A percentile compares a stretch with the other conserved stretches of the same genome.
Conservation (phyloP, 1,139 yeast species). For the Taphrina pruni region DNA sequence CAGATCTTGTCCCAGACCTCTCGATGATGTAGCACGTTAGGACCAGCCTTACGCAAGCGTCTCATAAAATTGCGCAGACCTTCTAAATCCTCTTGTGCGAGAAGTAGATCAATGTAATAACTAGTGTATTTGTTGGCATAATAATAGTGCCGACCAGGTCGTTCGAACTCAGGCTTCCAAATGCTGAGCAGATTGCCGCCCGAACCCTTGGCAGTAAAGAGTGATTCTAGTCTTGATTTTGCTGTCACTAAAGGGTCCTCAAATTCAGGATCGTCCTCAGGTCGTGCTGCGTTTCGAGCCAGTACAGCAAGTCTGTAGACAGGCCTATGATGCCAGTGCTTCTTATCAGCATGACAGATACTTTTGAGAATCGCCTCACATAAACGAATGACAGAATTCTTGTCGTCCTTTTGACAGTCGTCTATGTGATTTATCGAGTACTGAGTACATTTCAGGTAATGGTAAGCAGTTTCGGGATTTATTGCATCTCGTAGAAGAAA, state of each 20-base stretch:
- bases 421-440: slow-evolving; percentile 33
- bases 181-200: slow-evolving; percentile 75
- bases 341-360: slow-evolving; percentile 68
- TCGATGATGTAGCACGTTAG: slow-evolving; percentile 70
- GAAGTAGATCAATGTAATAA: slow-evolving; percentile 66
- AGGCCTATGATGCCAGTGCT: slow-evolving; percentile 92
- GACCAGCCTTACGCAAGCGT: slow-evolving; percentile 73
- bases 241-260: slow-evolving; percentile 56
- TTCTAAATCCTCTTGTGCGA: slow-evolving; percentile 62
- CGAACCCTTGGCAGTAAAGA: slow-evolving; percentile 68
- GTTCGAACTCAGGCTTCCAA: slow-evolving; percentile 91
- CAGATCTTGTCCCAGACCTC: slow-evolving; percentile 68
- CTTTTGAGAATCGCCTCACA: slow-evolving; percentile 14
- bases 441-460: slow-evolving; percentile 52
- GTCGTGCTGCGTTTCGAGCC: background rate
- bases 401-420: background rate
- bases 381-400: slow-evolving; percentile 31
- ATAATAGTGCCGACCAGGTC: slow-evolving; percentile 91
- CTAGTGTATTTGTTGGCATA: slow-evolving; percentile 74
- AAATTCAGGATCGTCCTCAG: slow-evolving; percentile 52
- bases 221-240: slow-evolving; percentile 38
- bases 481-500: slow-evolving; percentile 48
- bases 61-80: slow-evolving; percentile 67
- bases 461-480: slow-evolving; percentile 53
- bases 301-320: slow-evolving; percentile 74